Evolutionary conservation across 768 basidiomycete genomes (phyloP).

Genomic region (Polyporus arcularius): DNA sequence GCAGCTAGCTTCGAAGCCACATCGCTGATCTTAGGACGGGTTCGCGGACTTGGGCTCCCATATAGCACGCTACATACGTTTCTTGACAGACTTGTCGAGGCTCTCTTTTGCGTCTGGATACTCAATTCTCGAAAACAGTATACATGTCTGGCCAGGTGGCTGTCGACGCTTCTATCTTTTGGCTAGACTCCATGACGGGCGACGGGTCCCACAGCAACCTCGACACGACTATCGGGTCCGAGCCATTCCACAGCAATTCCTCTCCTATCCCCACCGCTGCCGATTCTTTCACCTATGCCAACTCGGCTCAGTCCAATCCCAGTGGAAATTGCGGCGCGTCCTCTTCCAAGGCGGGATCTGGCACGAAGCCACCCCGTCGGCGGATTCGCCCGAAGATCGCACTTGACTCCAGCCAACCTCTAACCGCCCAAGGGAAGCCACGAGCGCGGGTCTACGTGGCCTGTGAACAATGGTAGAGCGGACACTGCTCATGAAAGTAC

Average conservation of each 20-base stretch:
- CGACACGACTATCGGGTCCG: no score
- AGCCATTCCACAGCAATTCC: not conserved
- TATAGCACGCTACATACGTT: no score
- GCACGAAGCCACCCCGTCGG: not conserved
- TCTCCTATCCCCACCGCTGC: not conserved
- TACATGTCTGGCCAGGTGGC: no score
- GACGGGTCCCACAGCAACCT: no score
- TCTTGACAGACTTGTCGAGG: no score
- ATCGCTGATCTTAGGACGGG: no score
- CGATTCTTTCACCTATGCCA: not conserved
- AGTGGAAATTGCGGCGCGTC: not conserved
- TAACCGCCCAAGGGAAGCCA: constrained; percentile 77
- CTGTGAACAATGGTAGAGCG: constrained; percentile 70
- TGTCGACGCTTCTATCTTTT: not conserved
- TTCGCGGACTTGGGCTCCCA: no score
- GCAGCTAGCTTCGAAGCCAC: no score
- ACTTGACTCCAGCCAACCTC: constrained; percentile 72
- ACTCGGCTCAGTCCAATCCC: no score
- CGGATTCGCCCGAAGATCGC: constrained; percentile 47
- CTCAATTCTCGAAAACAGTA: no score
- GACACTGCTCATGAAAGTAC: not conserved
- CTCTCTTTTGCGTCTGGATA: no score
- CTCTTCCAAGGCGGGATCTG: not conserved
- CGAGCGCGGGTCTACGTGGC: constrained; percentile 77
- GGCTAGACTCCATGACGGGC: not conserved